Conservation (phyloP, 2,329 filamentous ascomycete species). For the Paraphoma chrysanthemicola region DNA sequence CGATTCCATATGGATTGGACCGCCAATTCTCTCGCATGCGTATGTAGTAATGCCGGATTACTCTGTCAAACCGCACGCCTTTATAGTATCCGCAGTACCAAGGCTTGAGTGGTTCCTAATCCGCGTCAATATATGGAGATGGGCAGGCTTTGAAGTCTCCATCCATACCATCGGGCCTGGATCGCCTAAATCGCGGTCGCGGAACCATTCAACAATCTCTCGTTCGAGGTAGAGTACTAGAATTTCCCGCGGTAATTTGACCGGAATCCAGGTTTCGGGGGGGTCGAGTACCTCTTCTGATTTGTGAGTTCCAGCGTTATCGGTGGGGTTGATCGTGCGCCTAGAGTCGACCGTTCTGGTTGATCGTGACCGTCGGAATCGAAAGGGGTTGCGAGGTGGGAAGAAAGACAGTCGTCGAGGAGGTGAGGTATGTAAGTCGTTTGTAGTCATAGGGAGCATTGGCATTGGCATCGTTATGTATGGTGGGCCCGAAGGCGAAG, state of each 20-base stretch:
- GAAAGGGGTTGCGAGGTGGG: no score
- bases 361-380: no score
- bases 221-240: not conserved
- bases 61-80: not conserved
- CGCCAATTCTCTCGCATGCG: not conserved
- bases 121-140: not conserved
- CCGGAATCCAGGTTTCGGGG: not conserved
- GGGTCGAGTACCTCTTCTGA: not conserved
- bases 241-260: not conserved
- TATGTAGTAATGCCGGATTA: not conserved
- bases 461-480: no score
- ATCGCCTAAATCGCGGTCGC: not conserved
- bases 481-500: not conserved
- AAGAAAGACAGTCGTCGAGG: no score
- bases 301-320: no score
- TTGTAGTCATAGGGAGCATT: no score
- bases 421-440: no score
- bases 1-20: not conserved
- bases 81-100: not conserved
- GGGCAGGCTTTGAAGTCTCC: not conserved
- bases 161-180: not conserved
- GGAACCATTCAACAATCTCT: not conserved
- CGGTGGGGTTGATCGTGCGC: no score
- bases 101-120: not conserved
- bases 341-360: no score